phyloP scores from a whole-genome alignment of 495 filamentous ascomycete genomes.

The Podospora appendiculata region DNA sequence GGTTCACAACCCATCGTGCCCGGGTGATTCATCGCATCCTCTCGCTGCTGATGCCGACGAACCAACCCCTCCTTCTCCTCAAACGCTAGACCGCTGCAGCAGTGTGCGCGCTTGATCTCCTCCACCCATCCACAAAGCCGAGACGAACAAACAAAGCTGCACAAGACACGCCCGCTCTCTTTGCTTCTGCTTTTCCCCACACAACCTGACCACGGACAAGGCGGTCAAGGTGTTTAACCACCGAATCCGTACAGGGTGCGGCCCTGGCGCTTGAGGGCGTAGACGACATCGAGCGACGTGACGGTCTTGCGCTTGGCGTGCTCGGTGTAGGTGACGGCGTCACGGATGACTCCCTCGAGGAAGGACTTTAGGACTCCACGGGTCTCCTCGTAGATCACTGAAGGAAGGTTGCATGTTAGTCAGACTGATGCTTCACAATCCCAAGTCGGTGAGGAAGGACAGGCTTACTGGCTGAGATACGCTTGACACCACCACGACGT shows the following conservation, averaged over 20 bases:
- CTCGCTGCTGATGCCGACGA: too few relatives aligned
- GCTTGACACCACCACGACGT: constrained; percentile 98
- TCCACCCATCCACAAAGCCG: too few relatives aligned
- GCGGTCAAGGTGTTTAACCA: constrained; percentile 54
- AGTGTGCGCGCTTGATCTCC: too few relatives aligned
- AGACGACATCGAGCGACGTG: constrained; percentile 91
- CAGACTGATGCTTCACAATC: constrained; percentile 59
- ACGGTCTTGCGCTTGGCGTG: constrained; percentile 98
- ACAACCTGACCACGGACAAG: too few relatives aligned
- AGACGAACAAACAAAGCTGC: too few relatives aligned
- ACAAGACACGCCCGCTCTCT: too few relatives aligned
- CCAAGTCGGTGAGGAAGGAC: constrained; percentile 38
- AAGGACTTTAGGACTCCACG: constrained; percentile 99
- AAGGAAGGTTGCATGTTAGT: constrained; percentile 40
- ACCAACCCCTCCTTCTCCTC: too few relatives aligned
- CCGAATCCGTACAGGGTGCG: constrained; percentile 98
- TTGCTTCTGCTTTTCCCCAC: too few relatives aligned
- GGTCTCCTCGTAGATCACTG: constrained; percentile 98
- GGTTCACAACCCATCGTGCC: too few relatives aligned
- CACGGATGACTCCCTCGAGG: constrained; percentile 99
- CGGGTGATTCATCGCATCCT: too few relatives aligned
- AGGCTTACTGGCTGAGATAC: constrained; percentile 85
- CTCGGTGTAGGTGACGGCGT: constrained; percentile 96
- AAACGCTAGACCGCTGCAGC: too few relatives aligned
- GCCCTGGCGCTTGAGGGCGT: constrained; percentile 90